These are phyloP conservation scores for Arthrocladium fulminans DNA, from an alignment of 2,329 filamentous ascomycete genomes.

Conservation along the genomic window DNA sequence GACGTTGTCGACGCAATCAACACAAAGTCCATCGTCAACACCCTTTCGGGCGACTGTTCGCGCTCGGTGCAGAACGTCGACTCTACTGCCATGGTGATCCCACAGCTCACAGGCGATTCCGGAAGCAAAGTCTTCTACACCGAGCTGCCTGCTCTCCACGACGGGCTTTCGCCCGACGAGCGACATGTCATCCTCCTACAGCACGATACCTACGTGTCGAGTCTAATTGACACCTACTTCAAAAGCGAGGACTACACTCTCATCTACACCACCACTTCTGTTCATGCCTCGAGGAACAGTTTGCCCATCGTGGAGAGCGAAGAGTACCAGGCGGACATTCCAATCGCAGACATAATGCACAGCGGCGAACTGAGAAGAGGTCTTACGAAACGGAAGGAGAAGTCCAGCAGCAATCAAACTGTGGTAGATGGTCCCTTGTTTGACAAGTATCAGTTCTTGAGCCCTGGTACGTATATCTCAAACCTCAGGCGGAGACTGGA, in stretches of 20 bases:
- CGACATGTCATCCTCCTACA: neutral
- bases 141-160: constrained; percentile 32
- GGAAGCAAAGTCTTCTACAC: constrained; percentile 34
- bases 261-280: constrained; percentile 61
- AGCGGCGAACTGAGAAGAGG: constrained; percentile 48
- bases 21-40: constrained; percentile 31
- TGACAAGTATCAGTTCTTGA: constrained; percentile 91
- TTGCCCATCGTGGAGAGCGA: constrained; percentile 24
- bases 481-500: too few species aligned
- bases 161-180: neutral
- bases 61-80: constrained; percentile 37
- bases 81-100: constrained; percentile 26
- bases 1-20: constrained; percentile 47
- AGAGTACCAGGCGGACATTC: constrained; percentile 56
- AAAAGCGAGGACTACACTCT: constrained; percentile 58
- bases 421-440: constrained; percentile 50
- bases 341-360: constrained; percentile 55
- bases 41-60: constrained; percentile 42
- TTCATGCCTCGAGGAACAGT: constrained; percentile 25
- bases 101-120: constrained; percentile 15
- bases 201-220: constrained; percentile 2
- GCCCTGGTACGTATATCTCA: constrained; percentile 59
- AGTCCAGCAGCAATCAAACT: constrained; percentile 26
- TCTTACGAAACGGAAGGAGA: neutral
- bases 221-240: constrained; percentile 19